Base-by-base conservation (phyloP, 176 grass and related monocot species). In the Aegilops bicornis region DNA sequence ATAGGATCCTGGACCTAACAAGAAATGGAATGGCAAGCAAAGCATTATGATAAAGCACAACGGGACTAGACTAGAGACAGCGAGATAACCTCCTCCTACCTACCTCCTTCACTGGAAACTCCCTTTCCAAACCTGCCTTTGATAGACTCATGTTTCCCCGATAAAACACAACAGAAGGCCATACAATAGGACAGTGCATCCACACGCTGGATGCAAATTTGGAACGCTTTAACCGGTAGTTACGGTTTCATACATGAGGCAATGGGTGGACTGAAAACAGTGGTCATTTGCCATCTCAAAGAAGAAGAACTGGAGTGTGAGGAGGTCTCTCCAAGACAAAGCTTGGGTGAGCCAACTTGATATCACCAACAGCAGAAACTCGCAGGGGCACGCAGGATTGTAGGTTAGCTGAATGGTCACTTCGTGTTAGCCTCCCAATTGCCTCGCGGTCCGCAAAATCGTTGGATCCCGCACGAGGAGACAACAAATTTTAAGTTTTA, bases 1-100 rank as follows among this genome's bases (percentile, higher is more conserved):
- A 75, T 47, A 48, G 10, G 72, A 75, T 75, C 25, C 43, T 27
- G 69, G 81, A 84, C 85, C 89, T 87, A 87, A 87, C 89, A 29
- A 12, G 81, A 87, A 84, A 52, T 58, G 85, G 75, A 80, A 69
- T n/a, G 16, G 2, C 45, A 76, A 75, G 40, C 78, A 69, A 76
- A 75, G 31, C 78, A 69, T 70, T 81, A 17, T 17, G 64, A 3
- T n/a, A 52, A 74, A 74, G 37, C 25, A 24, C 4, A 64, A 50
- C 25, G 16, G 19, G 58, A 60, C 24, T 61, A 80, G 75, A 80
- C 61, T 91, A 82, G 45, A 58, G 16, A 87, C 35, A 87, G 76
- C 67, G 76, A 80, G 68, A 67, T 30, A 39, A 61, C 40, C 35
- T 29, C 9, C 48, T 6, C 15, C 15, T 52, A 52, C 48, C 17